These are phyloP conservation scores for Rosellinia necatrix DNA, from an alignment of 2,329 filamentous ascomycete genomes.

Conservation along the genomic window DNA sequence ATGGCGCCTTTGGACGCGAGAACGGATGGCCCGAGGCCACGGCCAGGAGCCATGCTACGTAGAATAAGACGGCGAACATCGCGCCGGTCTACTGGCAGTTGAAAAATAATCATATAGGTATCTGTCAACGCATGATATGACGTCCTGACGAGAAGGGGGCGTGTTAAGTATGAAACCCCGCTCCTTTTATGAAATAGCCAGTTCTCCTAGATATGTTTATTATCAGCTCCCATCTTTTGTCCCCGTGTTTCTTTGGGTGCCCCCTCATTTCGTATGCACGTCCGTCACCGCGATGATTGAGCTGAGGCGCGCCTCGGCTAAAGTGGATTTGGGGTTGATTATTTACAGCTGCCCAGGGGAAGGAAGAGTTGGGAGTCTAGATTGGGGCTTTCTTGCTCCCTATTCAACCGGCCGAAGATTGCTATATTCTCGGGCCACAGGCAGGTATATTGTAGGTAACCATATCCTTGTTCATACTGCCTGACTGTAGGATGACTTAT, in stretches of 20 bases:
- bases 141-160: neutral
- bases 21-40: slow-evolving; percentile 9
- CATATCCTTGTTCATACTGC: neutral
- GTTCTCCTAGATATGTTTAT: neutral
- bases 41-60: slow-evolving; percentile 15
- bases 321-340: slow-evolving; percentile 4
- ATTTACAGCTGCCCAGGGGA: slow-evolving; percentile 2
- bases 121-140: neutral
- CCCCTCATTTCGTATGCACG: neutral
- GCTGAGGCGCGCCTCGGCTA: slow-evolving; percentile 18
- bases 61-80: slow-evolving; percentile 24
- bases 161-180: no score
- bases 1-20: slow-evolving; percentile 4
- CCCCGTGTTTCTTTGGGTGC: neutral
- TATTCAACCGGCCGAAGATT: slow-evolving; percentile 10
- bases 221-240: neutral
- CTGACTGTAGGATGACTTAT: neutral
- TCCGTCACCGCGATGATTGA: neutral
- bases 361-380: neutral
- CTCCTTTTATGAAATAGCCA: neutral
- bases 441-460: neutral
- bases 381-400: neutral
- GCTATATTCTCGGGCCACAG: neutral
- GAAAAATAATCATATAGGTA: neutral
- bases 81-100: neutral